These are phyloP conservation scores for Emydomyces testavorans DNA, from an alignment of 2,329 filamentous ascomycete genomes.

Conservation along the genomic window DNA sequence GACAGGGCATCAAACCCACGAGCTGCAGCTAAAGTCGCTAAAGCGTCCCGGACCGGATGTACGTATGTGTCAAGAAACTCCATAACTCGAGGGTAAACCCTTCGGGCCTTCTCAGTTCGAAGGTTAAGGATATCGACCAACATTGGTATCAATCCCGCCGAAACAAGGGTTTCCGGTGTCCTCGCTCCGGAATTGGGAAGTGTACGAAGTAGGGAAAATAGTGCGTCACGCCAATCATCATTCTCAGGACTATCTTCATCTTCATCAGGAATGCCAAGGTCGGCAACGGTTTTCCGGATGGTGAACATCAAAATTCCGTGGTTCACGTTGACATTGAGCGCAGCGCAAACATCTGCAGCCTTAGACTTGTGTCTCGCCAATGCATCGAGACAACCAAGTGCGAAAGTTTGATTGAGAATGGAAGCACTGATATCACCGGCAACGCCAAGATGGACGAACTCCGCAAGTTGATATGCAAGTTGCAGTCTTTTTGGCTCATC, in stretches of 20 bases:
- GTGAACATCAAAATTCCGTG: slow-evolving; percentile 91
- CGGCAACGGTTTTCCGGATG: slow-evolving; percentile 76
- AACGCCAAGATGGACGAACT: slow-evolving; percentile 73
- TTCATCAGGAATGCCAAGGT: slow-evolving; percentile 55
- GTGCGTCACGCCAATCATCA: slow-evolving; percentile 80
- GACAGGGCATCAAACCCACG: slow-evolving; percentile 83
- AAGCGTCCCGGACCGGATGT: slow-evolving; percentile 72
- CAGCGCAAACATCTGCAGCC: slow-evolving; percentile 69
- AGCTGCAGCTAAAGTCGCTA: slow-evolving; percentile 68
- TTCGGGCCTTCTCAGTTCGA: slow-evolving; percentile 67
- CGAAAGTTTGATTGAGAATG: slow-evolving; percentile 66
- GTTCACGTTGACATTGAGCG: slow-evolving; percentile 91
- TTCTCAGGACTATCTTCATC: slow-evolving; percentile 51
- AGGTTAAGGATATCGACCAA: slow-evolving; percentile 79
- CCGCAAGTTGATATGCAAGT: slow-evolving; percentile 80
- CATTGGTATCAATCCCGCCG: slow-evolving; percentile 79
- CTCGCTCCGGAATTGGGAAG: slow-evolving; percentile 60
- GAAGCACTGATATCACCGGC: slow-evolving; percentile 59
- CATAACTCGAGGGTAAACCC: slow-evolving; percentile 72
- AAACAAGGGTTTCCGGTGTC: slow-evolving; percentile 71
- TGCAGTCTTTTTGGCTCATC: slow-evolving; percentile 85
- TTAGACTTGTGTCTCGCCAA: slow-evolving; percentile 67
- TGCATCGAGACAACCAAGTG: slow-evolving; percentile 72
- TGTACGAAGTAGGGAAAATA: slow-evolving; percentile 78
- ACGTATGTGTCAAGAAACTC: slow-evolving; percentile 82